Base-by-base conservation (phyloP, 2,329 filamentous ascomycete species). In the Clarireedia homoeocarpa region DNA sequence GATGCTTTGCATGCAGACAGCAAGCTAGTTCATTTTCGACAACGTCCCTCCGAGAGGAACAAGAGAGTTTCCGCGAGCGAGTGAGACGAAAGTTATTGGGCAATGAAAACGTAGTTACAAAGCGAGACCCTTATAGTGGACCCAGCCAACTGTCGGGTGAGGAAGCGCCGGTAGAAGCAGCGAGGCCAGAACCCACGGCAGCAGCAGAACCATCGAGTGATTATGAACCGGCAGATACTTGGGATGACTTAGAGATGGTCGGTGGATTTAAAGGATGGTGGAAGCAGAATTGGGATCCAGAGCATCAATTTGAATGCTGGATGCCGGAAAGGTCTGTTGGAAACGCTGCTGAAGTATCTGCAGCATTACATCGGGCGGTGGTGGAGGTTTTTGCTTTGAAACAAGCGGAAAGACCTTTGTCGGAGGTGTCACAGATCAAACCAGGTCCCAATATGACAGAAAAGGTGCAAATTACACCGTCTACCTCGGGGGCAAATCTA, bases 351-450 rank as follows among this genome's bases (percentile, higher is more conserved):
- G 66, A 72, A 27, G 60, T 75, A 54, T 63, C 71, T 42, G 69
- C 65, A 45, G 72, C 76, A 34, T 73, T 84, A 42, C 78, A 80
- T 59, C 75, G 79, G 59, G 76, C 81, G 4, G 71, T 80, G 10
- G 75, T 84, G 5, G 82, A 86, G 64, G 69, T 81, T 4, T 75
- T 77, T 58, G 69, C 78, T 3, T 67, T 82, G 66, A 71, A 71
- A 58, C 66, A 72, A 61, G 70, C 73, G 53, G 74, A 72, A 47
- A 73, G 70, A 60, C 59, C 65, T 26, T 48, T 66, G 17, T 51
- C 52, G 14, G 49, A 57, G 6, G 53, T 68, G 6, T 63, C 61
- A 5, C 59, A 57, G 6, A 48, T 59, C 4, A 52, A 46, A 26
- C 51, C 58, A 51, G 58, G 50, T 10, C 34, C 48, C 0, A 61